Percentiles rank a stretch among this genome's conserved stretches.
Conservation (phyloP, 192 early-diverging fungal species). For the Gamsiella multidivaricata region DNA sequence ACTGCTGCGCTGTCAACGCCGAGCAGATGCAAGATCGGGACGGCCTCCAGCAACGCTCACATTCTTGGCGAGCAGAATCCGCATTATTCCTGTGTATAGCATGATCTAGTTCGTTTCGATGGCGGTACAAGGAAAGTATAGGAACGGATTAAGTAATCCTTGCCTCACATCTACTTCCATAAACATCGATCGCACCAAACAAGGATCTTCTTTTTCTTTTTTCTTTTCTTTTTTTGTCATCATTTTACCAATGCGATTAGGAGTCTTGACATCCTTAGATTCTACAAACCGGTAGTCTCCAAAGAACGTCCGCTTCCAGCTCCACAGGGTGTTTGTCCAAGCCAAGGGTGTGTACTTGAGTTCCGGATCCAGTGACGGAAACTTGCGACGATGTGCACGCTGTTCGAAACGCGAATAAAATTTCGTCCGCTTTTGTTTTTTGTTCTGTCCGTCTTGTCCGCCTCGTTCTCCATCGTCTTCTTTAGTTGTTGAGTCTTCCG, state of each 20-base stretch:
- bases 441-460: not conserved
- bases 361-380: conserved; percentile 33
- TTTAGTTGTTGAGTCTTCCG: too few relatives aligned
- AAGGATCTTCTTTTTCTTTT: not conserved
- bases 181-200: too few relatives aligned
- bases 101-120: conserved; percentile 24
- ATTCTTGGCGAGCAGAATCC: conserved; percentile 26
- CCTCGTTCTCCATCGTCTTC: not conserved
- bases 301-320: conserved; percentile 47
- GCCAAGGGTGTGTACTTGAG: conserved; percentile 34
- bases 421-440: conserved; percentile 37
- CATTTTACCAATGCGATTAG: conserved; percentile 42
- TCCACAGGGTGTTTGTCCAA: conserved; percentile 52
- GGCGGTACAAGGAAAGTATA: too few relatives aligned
- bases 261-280: conserved; percentile 31
- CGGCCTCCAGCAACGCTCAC: conserved; percentile 47
- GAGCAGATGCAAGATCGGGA: conserved; percentile 45
- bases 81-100: conserved; percentile 27
- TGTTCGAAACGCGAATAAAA: conserved; percentile 49
- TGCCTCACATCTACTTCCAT: too few relatives aligned
- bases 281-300: conserved; percentile 43
- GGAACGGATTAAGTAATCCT: too few relatives aligned
- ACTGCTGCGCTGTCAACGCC: conserved; percentile 30
- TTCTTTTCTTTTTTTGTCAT: not conserved
- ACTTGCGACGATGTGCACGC: conserved; percentile 45